Conservation (phyloP, 2,329 filamentous ascomycete species). For the Pseudonectria buxi region DNA sequence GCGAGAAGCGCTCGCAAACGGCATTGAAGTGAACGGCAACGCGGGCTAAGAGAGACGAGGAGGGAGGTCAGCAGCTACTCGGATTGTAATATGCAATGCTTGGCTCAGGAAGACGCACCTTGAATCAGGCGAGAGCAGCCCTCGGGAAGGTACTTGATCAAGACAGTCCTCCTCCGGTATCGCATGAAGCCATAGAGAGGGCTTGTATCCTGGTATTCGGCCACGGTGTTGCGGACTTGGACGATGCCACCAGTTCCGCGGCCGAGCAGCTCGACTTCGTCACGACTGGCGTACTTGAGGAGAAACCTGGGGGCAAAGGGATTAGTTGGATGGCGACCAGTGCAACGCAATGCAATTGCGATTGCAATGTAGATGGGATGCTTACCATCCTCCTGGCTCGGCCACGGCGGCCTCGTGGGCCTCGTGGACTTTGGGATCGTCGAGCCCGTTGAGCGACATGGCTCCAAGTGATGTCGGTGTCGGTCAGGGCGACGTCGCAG, state of each 20-base stretch:
- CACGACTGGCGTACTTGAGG: slow-evolving; percentile 81
- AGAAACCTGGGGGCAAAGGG: slow-evolving; percentile 64
- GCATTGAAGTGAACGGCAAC: slow-evolving; percentile 67
- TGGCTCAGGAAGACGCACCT: slow-evolving; percentile 51
- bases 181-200: slow-evolving; percentile 88
- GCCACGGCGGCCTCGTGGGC: slow-evolving; percentile 72
- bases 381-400: slow-evolving; percentile 93
- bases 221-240: slow-evolving; percentile 73
- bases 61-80: slow-evolving; percentile 5
- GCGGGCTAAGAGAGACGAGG: slow-evolving; percentile 58
- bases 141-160: slow-evolving; percentile 89
- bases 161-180: slow-evolving; percentile 81
- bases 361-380: slow-evolving; percentile 1
- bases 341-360: neutral
- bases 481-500: slow-evolving; percentile 9
- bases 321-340: slow-evolving; percentile 15
- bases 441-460: slow-evolving; percentile 97
- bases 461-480: slow-evolving; percentile 16
- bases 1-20: slow-evolving; percentile 66
- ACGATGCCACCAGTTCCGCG: slow-evolving; percentile 75
- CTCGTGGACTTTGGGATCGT: slow-evolving; percentile 72
- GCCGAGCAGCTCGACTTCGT: slow-evolving; percentile 74
- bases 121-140: slow-evolving; percentile 85
- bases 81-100: no score
- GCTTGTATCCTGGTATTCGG: slow-evolving; percentile 73